Evolutionary conservation across 2,329 filamentous ascomycete genomes (phyloP).

Genomic region (Byssoonygena ceratinophila): DNA sequence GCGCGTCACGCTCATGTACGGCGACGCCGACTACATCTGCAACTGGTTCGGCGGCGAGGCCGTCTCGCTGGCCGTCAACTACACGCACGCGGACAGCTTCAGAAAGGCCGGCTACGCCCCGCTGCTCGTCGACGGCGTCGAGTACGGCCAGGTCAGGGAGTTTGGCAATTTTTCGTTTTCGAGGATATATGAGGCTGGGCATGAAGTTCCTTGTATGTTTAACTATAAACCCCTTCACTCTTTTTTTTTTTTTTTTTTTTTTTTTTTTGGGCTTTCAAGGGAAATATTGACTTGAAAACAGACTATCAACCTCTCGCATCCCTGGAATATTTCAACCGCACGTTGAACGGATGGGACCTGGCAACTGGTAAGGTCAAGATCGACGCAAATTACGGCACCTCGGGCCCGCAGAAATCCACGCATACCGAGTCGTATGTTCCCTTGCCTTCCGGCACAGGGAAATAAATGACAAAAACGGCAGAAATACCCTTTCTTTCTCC

Average conservation of each 20-base stretch:
- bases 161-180: constrained; percentile 10
- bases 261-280: too few relatives aligned
- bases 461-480: not conserved
- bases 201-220: constrained; percentile 45
- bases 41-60: constrained; percentile 11
- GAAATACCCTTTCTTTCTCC: not conserved
- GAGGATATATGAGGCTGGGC: constrained; percentile 44
- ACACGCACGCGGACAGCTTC: constrained; percentile 2
- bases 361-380: constrained; percentile 40
- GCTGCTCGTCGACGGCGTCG: constrained; percentile 5
- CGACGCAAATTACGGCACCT: constrained; percentile 30
- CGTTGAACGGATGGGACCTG: constrained; percentile 47
- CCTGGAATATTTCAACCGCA: constrained; percentile 51
- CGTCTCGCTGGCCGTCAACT: constrained; percentile 7
- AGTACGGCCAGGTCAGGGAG: constrained; percentile 5
- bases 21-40: constrained; percentile 10
- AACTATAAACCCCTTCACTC: not conserved
- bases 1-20: constrained; percentile 10
- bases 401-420: constrained; percentile 34
- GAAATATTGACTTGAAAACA: not conserved
- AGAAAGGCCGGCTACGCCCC: constrained; percentile 6
- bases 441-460: constrained; percentile 20
- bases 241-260: not conserved
- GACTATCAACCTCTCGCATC: constrained; percentile 50
- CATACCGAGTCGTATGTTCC: constrained; percentile 37